Evolutionary conservation across 1,284 basidiomycete genomes (phyloP), one percentile per base, ranked within the genome.

Genomic region (Irpex sp.): DNA sequence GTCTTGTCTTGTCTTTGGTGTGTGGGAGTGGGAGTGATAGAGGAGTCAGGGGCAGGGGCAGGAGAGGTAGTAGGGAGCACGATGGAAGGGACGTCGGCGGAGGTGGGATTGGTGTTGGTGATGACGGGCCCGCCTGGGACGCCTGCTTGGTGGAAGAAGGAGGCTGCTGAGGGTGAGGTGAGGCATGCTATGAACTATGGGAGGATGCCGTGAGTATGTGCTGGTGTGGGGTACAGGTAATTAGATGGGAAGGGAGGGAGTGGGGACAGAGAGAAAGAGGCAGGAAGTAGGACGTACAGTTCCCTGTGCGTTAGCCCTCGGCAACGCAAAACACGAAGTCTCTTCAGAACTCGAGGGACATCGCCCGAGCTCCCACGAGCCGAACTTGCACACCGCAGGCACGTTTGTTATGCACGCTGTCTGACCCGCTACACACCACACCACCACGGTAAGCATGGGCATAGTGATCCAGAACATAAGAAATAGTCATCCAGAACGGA

Each of bases 311-410:
- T 63, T 70, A 14, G 79, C 62, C 4, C 73, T 73, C 1, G 82
- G 83, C 21, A 84, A 62, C 12, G 80, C 82, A 61, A 83, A 83
- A 68, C 82, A 84, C 6, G 68, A 66, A 75, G 70, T 4, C 68
- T 68, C 16, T 70, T 67, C 0, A 28, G 28, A 28, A 28, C 23
- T 23, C 23, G 23, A 23, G 23, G 71, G 62, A 62, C 82, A 84
- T 9, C 60, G 54, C 35, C 74, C 66, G 0, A 71, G 67, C 47
- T 75, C 65, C 78, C 82, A 84, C 39, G 70, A 69, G 4, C 74
- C 73, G 61, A 76, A 73, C 2, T 67, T 65, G 66, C 83, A 85
- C 18, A 65, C 70, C 0, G 79, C 79, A 35, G 80, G 66, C 1
- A 70, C 68, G 7, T 73, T 71, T 2, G 65, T 66, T 19, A 84